Conservation (phyloP, 176 grass and related monocot species). For the Aechmea fasciata region DNA sequence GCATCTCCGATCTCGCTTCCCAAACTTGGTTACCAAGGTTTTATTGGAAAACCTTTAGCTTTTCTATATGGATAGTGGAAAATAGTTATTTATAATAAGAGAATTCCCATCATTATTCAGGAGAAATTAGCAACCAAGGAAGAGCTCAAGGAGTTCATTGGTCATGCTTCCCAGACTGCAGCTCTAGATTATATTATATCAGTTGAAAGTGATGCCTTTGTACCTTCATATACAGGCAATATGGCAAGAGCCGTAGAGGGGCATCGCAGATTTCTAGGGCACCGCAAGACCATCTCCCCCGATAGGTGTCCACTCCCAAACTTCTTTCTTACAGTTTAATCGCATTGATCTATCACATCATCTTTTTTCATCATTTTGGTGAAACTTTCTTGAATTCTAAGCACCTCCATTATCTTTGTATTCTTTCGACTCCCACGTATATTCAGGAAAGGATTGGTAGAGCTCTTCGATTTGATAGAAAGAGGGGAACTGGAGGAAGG, state of each 20-base stretch:
- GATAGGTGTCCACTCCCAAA: constrained; percentile 44
- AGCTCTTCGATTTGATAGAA: constrained; percentile 82
- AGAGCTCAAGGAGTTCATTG: constrained; percentile 51
- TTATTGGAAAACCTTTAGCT: constrained; percentile 5
- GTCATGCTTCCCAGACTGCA: constrained; percentile 72
- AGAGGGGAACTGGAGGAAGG: constrained; percentile 68
- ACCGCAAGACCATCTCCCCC: constrained; percentile 72
- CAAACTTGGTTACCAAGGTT: constrained; percentile 96
- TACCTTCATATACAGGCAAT: constrained; percentile 75
- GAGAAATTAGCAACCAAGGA: constrained; percentile 58
- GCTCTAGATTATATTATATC: constrained; percentile 93
- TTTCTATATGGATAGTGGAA: neutral
- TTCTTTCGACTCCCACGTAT: neutral
- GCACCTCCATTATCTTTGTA: neutral
- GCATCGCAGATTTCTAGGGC: constrained; percentile 76
- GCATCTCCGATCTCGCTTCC: constrained; percentile 59
- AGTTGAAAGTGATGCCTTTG: constrained; percentile 89
- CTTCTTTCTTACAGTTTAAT: too few relatives aligned
- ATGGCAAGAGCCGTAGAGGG: constrained; percentile 99
- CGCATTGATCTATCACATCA: too few relatives aligned
- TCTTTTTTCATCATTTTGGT: too few relatives aligned
- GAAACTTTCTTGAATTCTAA: neutral
- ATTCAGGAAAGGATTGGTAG: constrained; percentile 78
- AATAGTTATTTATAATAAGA: neutral
- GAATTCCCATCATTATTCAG: constrained; percentile 31